A percentile compares a stretch with the other conserved stretches of the same genome.
Conservation (phyloP, 805 yeast genomes). For the Barnettozyma vustinii region DNA sequence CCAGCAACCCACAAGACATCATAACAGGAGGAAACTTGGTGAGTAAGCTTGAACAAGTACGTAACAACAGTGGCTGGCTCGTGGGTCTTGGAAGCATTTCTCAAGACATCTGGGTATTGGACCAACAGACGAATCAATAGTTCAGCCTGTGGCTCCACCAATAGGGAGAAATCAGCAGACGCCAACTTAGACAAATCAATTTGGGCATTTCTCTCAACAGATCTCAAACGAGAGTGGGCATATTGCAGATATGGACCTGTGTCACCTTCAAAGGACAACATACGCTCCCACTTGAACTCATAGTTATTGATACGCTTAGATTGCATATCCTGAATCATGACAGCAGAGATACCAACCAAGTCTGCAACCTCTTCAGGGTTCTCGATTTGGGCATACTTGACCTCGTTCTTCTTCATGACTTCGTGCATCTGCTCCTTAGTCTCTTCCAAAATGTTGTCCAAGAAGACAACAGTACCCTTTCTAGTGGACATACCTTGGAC, state of each 20-base stretch:
- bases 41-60: conserved; percentile 85
- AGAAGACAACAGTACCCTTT: conserved; percentile 97
- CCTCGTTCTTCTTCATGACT: conserved; percentile 89
- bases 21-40: conserved; percentile 93
- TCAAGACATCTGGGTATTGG: conserved; percentile 86
- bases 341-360: conserved; percentile 92
- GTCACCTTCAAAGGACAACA: conserved; percentile 98
- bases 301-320: conserved; percentile 94
- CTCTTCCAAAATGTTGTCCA: conserved; percentile 89
- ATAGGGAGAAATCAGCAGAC: conserved; percentile 52
- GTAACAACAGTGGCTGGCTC: conserved; percentile 96
- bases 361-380: conserved; percentile 95
- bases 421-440: conserved; percentile 93
- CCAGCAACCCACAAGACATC: conserved; percentile 96
- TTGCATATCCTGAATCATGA: conserved; percentile 99
- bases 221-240: conserved; percentile 94
- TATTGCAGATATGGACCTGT: conserved; percentile 98
- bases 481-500: conserved; percentile 98
- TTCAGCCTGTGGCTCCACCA: conserved; percentile 67
- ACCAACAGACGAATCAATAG: conserved; percentile 72
- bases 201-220: conserved; percentile 82
- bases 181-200: conserved; percentile 39
- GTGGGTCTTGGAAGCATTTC: conserved; percentile 73
- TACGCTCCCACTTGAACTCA: conserved; percentile 95
- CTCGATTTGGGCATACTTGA: conserved; percentile 86